Evolutionary conservation across 2,329 filamentous ascomycete genomes (phyloP), one percentile per base, ranked within the genome.

Genomic region (Fusarium tricinctum): DNA sequence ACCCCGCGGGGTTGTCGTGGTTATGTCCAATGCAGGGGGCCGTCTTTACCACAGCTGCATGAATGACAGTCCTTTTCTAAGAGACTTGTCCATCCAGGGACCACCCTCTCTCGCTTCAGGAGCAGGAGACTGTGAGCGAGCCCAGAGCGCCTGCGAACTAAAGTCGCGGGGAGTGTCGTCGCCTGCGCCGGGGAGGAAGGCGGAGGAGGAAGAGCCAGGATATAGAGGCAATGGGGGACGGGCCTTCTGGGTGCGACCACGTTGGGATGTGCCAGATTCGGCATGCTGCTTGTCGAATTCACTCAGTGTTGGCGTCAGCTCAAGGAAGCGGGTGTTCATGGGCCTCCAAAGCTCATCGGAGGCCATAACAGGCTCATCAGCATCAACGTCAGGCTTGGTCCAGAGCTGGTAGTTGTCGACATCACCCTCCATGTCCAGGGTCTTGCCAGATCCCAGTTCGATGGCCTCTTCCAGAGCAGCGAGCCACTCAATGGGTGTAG

Each of bases 381-480:
- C 33, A 8, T 58, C 50, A 30, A 53, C 39, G 15, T 49, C 58
- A 43, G 65, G 51, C 66, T 69, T 73, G 22, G 70, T 73, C 72
- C 72, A 74, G 22, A 74, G 72, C 48, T 73, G 71, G 48, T 73
- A 72, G 58, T 63, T 58, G 52, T 62, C 55, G 10, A 60, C 64
- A 35, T 61, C 66, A 12, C 49, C 32, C 19, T 55, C 58, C 26
- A 66, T 45, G 19, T 52, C 55, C 38, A 54, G 32, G 40, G 54
- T 53, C 67, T 67, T 61, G 47, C 58, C 62, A 38, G 64, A 63
- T 53, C 46, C 60, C 39, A 57, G 47, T 28, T 35, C 57, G 44
- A 73, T 69, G 33, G 73, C 73, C 42, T 73, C 71, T 8, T 67
- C 58, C 39, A 85, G 77, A 6, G 83, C 83, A 19, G 73, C 72